phyloP scores from a whole-genome alignment of 2,329 filamentous ascomycete species.

The Amylocarpus encephaloides region DNA sequence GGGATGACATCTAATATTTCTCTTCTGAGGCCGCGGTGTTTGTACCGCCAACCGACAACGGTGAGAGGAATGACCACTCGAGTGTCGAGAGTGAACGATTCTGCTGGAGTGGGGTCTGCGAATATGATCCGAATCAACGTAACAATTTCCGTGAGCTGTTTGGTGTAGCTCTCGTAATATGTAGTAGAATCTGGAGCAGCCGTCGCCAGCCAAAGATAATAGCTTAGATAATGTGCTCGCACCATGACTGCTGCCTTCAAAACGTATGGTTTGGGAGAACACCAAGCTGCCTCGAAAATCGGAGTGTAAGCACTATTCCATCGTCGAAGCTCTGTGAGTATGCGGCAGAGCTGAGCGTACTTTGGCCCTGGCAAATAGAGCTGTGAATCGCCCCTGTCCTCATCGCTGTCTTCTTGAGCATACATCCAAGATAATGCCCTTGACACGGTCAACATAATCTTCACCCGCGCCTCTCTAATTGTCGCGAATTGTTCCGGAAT shows the following conservation, averaged over 20 bases:
- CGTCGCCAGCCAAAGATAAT: not conserved
- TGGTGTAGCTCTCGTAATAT: constrained; percentile 2
- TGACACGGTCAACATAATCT: not conserved
- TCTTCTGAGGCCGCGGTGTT: constrained; percentile 1
- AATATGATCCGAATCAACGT: not conserved
- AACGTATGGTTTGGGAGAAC: not conserved
- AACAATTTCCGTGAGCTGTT: constrained; percentile 2
- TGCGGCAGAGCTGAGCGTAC: not conserved
- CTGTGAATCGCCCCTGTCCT: not conserved
- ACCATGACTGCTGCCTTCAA: not conserved
- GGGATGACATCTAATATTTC: constrained; percentile 1
- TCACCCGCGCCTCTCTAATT: not conserved
- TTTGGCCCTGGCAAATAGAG: not conserved
- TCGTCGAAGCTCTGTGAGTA: not conserved
- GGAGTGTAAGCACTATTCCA: not conserved
- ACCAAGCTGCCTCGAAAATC: not conserved
- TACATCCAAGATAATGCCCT: not conserved
- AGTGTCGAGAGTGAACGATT: constrained; percentile 1
- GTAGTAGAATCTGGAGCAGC: not conserved
- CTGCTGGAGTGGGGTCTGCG: not conserved
- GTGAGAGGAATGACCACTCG: constrained; percentile 6
- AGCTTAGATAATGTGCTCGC: not conserved
- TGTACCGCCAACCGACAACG: constrained; percentile 5
- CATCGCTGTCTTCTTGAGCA: not conserved
- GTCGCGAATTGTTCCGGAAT: not conserved